Evolutionary conservation across 2,329 filamentous ascomycete genomes (phyloP), one percentile per base, ranked within the genome.

Genomic region (Emericellopsis cladophorae): DNA sequence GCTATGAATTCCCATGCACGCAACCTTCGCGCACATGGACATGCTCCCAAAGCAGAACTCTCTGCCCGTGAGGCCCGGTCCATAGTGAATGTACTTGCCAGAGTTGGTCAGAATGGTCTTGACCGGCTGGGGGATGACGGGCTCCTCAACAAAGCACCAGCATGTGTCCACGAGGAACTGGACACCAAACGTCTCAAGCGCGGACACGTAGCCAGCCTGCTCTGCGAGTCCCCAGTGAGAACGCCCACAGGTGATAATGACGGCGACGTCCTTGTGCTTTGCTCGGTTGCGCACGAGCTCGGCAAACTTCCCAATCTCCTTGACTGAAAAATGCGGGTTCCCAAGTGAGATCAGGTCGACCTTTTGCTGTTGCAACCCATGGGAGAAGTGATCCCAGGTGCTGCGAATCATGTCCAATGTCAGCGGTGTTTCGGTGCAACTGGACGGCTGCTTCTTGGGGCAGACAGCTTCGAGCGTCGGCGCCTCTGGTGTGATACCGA

Each of bases 41-140:
- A 56, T 33, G 14, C 50, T 49, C 1, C 46, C 50, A 42, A 57
- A 58, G 7, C 47, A 44, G 31, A 54, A 54, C 0, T 34, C 40
- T 32, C 41, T 48, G 8, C 49, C 43, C 1, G 47, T 47, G 5
- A 55, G 38, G 1, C 51, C 51, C 1, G 53, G 53, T 1, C 57
- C 59, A 29, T 68, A 68, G 48, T 68, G 63, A 0, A 64, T 65
- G 46, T 68, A 67, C 45, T 68, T 68, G 0, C 51, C 62, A 1
- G 65, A 69, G 39, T 68, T 68, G 0, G 59, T 67, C 64, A 64
- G 59, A 41, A 69, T 59, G 1, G 48, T 54, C 3, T 48, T 47
- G 0, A 50, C 44, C 3, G 39, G 9, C 0, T 7, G 31, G 4
- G 52, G 54, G 8, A 68, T 59, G 0, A 62, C 48, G 0, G 65